Percentiles rank a stretch among this genome's conserved stretches.
phyloP scores from a whole-genome alignment of 768 basidiomycete species.

The Lactarius trivialis region DNA sequence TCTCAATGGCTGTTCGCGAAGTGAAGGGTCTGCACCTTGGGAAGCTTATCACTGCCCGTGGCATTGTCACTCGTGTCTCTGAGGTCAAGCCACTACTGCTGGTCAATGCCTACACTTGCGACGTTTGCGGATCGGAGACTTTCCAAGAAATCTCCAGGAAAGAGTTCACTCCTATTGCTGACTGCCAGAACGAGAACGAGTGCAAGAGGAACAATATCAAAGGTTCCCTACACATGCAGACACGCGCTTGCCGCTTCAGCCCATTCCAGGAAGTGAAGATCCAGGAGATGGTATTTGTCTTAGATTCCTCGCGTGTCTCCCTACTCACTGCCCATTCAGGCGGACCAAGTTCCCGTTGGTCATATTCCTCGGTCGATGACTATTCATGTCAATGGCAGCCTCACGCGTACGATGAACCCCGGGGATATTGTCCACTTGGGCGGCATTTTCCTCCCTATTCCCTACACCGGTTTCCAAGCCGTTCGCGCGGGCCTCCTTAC shows the following conservation, averaged over 20 bases:
- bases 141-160: slow-evolving; percentile 96
- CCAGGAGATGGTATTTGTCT: slow-evolving; percentile 81
- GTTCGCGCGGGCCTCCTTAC: slow-evolving; percentile 94
- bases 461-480: slow-evolving; percentile 96
- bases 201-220: slow-evolving; percentile 81
- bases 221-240: slow-evolving; percentile 98
- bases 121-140: slow-evolving; percentile 95
- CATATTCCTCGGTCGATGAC: slow-evolving; percentile 99
- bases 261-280: slow-evolving; percentile 99
- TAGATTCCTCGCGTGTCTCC: not conserved
- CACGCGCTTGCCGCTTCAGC: slow-evolving; percentile 91
- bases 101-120: slow-evolving; percentile 98
- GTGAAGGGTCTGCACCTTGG: slow-evolving; percentile 86
- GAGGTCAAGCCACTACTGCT: slow-evolving; percentile 97
- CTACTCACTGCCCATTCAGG: slow-evolving; percentile 40
- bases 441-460: slow-evolving; percentile 96
- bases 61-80: slow-evolving; percentile 96
- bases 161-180: slow-evolving; percentile 80
- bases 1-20: slow-evolving; percentile 83
- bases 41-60: slow-evolving; percentile 89
- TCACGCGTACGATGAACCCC: slow-evolving; percentile 88
- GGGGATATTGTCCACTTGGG: slow-evolving; percentile 93
- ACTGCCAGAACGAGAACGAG: slow-evolving; percentile 81
- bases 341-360: slow-evolving; percentile 98
- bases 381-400: slow-evolving; percentile 83